phyloP scores from a whole-genome alignment of 352 stramenopile genomes.

The Blastocystis sp. region DNA sequence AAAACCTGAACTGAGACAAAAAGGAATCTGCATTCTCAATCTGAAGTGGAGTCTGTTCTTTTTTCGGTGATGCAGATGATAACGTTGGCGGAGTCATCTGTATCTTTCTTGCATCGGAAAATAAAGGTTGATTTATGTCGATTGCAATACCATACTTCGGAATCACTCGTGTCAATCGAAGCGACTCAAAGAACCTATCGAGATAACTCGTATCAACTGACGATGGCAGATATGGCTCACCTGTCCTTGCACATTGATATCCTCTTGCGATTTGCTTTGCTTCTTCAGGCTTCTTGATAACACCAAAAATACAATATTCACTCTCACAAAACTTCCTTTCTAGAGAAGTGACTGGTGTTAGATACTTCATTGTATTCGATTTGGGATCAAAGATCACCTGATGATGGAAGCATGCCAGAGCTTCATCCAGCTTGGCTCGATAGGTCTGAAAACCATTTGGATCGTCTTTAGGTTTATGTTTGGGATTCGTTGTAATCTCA shows the following conservation, averaged over 20 bases:
- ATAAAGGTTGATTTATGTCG: not conserved
- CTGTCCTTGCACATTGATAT: not conserved
- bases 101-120: not conserved
- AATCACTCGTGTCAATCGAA: not conserved
- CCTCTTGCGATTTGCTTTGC: slow-evolving; percentile 1
- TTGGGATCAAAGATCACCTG: slow-evolving; percentile 43
- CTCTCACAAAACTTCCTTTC: not conserved
- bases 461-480: not conserved
- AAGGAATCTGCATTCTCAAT: too few species aligned
- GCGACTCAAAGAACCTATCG: not conserved
- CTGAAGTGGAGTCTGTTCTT: too few species aligned
- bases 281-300: not conserved
- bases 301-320: not conserved
- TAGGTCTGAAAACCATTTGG: not conserved
- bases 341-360: not conserved
- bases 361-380: not conserved
- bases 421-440: not conserved
- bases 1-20: too few species aligned
- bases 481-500: not conserved
- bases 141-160: not conserved
- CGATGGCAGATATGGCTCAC: not conserved
- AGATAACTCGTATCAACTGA: not conserved
- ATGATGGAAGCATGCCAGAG: slow-evolving; percentile 9
- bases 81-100: too few species aligned
- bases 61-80: too few species aligned